Evolutionary conservation across 164 flowering plant genomes (phyloP), one percentile per base, ranked within the genome.

Genomic region (Buxus sempervirens): DNA sequence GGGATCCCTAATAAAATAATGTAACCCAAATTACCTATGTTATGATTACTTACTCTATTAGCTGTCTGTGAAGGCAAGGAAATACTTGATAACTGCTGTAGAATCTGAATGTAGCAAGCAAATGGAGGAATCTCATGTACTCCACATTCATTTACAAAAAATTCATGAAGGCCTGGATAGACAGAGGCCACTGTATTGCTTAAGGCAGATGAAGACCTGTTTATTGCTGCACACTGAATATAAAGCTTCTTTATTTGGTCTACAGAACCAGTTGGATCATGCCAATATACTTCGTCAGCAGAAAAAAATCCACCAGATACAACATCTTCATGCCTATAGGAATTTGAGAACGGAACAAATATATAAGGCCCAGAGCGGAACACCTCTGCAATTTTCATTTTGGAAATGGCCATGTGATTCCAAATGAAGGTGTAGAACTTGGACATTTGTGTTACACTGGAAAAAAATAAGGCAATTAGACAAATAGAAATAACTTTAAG

Each of bases 391-490:
- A 82, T 65, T 76, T 80, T 76, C 63, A 71, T 66, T 75, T 73
- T 78, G 54, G 86, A 79, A 68, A 73, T 41, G 69, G 78, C 7
- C 54, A 82, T 77, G 73, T 76, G 91, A 75, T 78, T 78, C 96
- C 89, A 89, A 70, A 95, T 78, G 71, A 82, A 86, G 67, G 83
- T 26, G 77, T 92, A 95, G 25, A 89, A 83, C 71, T 78, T 89
- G 64, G 89, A 82, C 97, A 95, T 92, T 74, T 95, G 98, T 58
- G 83, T 72, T 36, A 89, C 65, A 80, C 99, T 95, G 94, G 26
- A 28, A 75, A 72, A 72, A 67, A 71, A 45, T 26, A 25, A 58
- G 26, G 2, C 51, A 1, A 10, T 45, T 45, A 45, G 18, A 45
- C 18, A 15, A 45, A 15, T 15, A 45, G 14, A 45, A 15, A 45